These are phyloP conservation scores for Trichoderma harzianum DNA, from an alignment of 2,329 filamentous ascomycete genomes.

Conservation along the genomic window DNA sequence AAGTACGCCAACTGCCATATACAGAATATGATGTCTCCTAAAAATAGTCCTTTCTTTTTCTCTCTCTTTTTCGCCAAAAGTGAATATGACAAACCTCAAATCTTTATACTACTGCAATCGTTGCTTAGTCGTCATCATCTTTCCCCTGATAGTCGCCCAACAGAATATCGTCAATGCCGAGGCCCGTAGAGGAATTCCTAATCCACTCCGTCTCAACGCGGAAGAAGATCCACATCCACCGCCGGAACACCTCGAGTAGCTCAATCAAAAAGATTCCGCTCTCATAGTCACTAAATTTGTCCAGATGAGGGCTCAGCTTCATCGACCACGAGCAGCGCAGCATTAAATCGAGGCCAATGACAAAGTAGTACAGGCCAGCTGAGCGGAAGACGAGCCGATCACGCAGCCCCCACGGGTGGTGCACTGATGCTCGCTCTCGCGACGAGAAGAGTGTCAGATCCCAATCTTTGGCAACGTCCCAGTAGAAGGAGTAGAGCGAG, in stretches of 20 bases:
- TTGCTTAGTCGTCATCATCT: conserved; percentile 37
- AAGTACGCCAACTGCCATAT: conserved; percentile 12
- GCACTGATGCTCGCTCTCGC: conserved; percentile 55
- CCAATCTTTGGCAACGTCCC: conserved; percentile 97
- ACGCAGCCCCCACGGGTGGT: conserved; percentile 75
- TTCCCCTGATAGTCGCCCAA: conserved; percentile 69
- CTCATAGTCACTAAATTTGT: conserved; percentile 83
- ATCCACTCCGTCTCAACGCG: conserved; percentile 92
- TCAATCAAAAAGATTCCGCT: conserved; percentile 85
- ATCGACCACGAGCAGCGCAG: conserved; percentile 89
- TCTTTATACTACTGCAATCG: background rate
- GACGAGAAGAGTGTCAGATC: conserved; percentile 78
- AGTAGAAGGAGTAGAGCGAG: conserved; percentile 95
- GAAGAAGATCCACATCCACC: conserved; percentile 98
- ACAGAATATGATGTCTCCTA: background rate
- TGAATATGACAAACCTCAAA: background rate
- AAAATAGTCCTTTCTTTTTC: background rate
- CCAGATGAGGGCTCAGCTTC: conserved; percentile 78
- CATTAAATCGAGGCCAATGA: conserved; percentile 73
- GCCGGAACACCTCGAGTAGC: conserved; percentile 77
- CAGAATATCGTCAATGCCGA: conserved; percentile 67
- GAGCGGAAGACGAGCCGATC: conserved; percentile 69
- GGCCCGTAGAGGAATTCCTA: conserved; percentile 49
- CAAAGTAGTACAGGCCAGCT: conserved; percentile 74
- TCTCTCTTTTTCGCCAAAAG: background rate